phyloP scores from a whole-genome alignment of 2,329 filamentous ascomycete species.

The Penicillium sp. region DNA sequence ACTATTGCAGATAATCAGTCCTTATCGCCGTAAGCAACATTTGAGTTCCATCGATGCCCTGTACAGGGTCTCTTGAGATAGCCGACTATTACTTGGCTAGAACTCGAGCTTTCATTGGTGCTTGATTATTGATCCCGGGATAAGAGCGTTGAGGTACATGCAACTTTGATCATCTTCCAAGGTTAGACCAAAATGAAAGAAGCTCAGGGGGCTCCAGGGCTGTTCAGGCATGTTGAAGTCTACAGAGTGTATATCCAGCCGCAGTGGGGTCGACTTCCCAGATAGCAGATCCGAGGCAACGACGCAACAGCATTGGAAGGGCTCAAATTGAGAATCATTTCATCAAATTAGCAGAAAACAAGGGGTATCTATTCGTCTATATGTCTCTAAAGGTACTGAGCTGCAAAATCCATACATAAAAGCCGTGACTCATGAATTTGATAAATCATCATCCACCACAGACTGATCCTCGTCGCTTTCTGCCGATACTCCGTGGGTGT shows the following conservation, averaged over 20 bases:
- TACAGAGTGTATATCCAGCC: slow-evolving; percentile 9
- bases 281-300: not conserved
- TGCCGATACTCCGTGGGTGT: not conserved
- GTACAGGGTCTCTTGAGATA: not conserved
- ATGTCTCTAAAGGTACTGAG: not conserved
- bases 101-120: not conserved
- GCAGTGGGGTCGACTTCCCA: not conserved
- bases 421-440: not conserved
- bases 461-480: not conserved
- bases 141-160: not conserved
- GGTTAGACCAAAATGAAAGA: not conserved
- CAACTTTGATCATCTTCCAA: not conserved
- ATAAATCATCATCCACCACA: slow-evolving; percentile 1
- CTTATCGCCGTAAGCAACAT: not conserved
- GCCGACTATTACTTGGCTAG: not conserved
- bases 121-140: not conserved
- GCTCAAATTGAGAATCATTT: not conserved
- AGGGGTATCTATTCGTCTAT: slow-evolving; percentile 12
- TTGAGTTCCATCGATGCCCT: not conserved
- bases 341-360: not conserved
- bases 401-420: not conserved
- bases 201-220: not conserved
- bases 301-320: no score
- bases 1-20: not conserved
- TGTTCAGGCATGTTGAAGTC: slow-evolving; percentile 8